Evolutionary conservation across 2,329 filamentous ascomycete species (phyloP).

Genomic region (Diaporthe humulicola): DNA sequence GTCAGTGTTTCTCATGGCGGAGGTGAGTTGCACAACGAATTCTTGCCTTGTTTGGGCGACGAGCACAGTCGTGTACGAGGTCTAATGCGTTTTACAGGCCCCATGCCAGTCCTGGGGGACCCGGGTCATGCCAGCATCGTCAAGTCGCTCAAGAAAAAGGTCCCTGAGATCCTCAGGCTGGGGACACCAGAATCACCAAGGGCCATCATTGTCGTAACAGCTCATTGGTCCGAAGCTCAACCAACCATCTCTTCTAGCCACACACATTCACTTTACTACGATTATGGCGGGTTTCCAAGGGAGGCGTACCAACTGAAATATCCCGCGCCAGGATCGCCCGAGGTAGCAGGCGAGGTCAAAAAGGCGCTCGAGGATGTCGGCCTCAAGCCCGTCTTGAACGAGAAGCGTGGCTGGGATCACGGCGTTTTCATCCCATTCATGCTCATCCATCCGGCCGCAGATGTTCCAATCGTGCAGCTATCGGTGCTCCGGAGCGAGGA

Average conservation of each 20-base stretch:
- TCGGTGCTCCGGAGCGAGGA: constrained; percentile 67
- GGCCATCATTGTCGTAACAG: constrained; percentile 69
- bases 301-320: constrained; percentile 69
- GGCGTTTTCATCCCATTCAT: constrained; percentile 71
- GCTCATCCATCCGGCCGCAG: constrained; percentile 65
- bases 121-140: constrained; percentile 64
- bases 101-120: constrained; percentile 70
- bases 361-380: constrained; percentile 61
- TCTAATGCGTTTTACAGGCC: constrained; percentile 52
- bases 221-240: constrained; percentile 65
- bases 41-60: background rate
- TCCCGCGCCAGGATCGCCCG: constrained; percentile 67
- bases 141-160: constrained; percentile 63
- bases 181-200: constrained; percentile 61
- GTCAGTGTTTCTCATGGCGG: constrained; percentile 65
- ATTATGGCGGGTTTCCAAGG: constrained; percentile 71
- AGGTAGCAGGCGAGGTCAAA: constrained; percentile 63
- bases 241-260: constrained; percentile 65
- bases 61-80: background rate
- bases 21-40: constrained; percentile 48
- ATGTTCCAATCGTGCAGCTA: constrained; percentile 68
- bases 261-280: constrained; percentile 65
- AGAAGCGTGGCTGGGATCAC: constrained; percentile 67
- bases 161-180: constrained; percentile 69
- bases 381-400: constrained; percentile 55